Percentiles rank a stretch among this genome's conserved stretches.
phyloP scores from a whole-genome alignment of 2,329 filamentous ascomycete genomes.

The Colletotrichum phormii region DNA sequence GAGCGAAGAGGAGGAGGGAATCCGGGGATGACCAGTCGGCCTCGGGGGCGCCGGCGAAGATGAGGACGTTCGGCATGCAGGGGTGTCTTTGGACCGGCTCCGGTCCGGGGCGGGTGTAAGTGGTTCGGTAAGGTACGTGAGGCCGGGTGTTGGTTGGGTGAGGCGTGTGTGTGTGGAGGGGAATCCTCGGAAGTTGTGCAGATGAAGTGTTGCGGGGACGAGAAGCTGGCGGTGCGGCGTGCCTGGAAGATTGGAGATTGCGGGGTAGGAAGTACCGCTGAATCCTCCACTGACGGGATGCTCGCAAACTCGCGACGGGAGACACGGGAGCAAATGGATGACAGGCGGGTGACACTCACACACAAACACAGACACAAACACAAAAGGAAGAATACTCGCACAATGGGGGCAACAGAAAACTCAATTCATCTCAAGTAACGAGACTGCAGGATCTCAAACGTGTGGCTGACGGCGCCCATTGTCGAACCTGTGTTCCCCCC shows the following conservation, averaged over 20 bases:
- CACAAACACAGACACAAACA: background rate
- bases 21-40: constrained; percentile 45
- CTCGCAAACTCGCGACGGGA: too few relatives aligned
- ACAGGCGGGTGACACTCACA: background rate
- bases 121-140: background rate
- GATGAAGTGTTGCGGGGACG: background rate
- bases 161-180: background rate
- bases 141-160: background rate
- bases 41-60: constrained; percentile 50
- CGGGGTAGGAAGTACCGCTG: background rate
- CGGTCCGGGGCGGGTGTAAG: constrained; percentile 3
- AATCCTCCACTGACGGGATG: too few relatives aligned
- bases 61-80: constrained; percentile 50
- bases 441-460: constrained; percentile 9
- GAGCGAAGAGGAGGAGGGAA: constrained; percentile 37
- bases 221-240: background rate
- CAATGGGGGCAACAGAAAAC: background rate
- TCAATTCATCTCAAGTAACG: background rate
- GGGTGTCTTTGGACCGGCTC: background rate
- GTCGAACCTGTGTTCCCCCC: background rate
- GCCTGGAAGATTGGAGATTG: background rate
- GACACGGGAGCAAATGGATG: background rate
- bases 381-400: background rate
- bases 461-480: background rate
- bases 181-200: background rate